These are phyloP conservation scores for Nosema bombycis DNA, from an alignment of 371 early-diverging fungal species.

Conservation along the genomic window DNA sequence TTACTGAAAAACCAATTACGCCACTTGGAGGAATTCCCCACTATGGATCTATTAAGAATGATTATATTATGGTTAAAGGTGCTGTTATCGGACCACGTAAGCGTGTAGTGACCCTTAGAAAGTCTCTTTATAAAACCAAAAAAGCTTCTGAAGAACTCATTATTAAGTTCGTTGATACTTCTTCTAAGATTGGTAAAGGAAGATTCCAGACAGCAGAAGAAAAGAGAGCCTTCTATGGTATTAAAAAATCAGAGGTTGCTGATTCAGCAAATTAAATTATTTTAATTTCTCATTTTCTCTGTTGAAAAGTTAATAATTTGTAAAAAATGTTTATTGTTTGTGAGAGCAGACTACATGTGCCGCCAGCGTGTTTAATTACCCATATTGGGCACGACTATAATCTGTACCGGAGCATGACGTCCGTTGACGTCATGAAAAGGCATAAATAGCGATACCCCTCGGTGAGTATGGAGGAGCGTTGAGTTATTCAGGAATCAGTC, in stretches of 20 bases:
- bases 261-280: slow-evolving; percentile 56
- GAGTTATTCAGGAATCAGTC: too few relatives aligned
- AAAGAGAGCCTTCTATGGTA: slow-evolving; percentile 84
- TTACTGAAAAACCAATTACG: slow-evolving; percentile 88
- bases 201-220: slow-evolving; percentile 98
- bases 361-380: too few relatives aligned
- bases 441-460: too few relatives aligned
- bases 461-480: too few relatives aligned
- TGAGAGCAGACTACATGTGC: too few relatives aligned
- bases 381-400: too few relatives aligned
- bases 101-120: slow-evolving; percentile 94
- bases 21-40: slow-evolving; percentile 98
- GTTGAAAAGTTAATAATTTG: neutral
- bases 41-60: slow-evolving; percentile 93
- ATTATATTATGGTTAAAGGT: slow-evolving; percentile 97
- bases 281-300: slow-evolving; percentile 43
- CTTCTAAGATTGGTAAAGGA: slow-evolving; percentile 98
- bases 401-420: too few relatives aligned
- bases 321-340: too few relatives aligned
- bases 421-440: too few relatives aligned
- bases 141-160: slow-evolving; percentile 84
- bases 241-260: slow-evolving; percentile 63
- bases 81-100: slow-evolving; percentile 89
- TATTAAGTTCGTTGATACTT: slow-evolving; percentile 95
- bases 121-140: slow-evolving; percentile 88